phyloP scores from a whole-genome alignment of 768 basidiomycete genomes.

The Hortiboletus flavorubellus region DNA sequence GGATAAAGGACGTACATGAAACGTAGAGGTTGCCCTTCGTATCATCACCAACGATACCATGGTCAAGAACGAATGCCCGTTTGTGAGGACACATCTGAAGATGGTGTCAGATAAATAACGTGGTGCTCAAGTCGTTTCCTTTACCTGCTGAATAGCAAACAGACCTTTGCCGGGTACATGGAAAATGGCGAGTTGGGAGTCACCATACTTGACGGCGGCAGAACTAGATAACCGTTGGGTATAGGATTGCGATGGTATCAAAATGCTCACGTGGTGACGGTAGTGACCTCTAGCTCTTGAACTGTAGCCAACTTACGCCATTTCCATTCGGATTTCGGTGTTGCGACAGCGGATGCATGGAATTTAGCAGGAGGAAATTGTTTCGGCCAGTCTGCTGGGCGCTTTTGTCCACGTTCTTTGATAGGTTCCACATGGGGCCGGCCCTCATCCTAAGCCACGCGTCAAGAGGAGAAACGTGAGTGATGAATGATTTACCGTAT shows the following conservation, averaged over 20 bases:
- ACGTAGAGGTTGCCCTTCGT: conserved; percentile 48
- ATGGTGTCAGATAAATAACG: background rate
- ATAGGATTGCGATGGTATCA: background rate
- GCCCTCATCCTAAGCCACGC: background rate
- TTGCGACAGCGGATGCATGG: conserved; percentile 33
- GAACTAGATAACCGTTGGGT: conserved; percentile 25
- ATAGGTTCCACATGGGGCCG: conserved; percentile 41
- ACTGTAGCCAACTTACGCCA: conserved; percentile 51
- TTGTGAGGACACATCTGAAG: conserved; percentile 45
- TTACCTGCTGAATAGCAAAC: conserved; percentile 69
- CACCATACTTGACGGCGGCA: conserved; percentile 57
- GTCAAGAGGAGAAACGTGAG: background rate
- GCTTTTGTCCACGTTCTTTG: conserved; percentile 56
- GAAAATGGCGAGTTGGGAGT: conserved; percentile 67
- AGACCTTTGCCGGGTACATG: conserved; percentile 55
- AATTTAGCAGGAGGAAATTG: conserved; percentile 48
- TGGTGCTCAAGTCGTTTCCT: background rate
- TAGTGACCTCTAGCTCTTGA: conserved; percentile 46
- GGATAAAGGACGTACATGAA: conserved; percentile 37
- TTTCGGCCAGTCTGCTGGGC: conserved; percentile 71
- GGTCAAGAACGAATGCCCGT: conserved; percentile 66
- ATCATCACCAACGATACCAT: conserved; percentile 68
- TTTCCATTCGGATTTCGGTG: conserved; percentile 50
- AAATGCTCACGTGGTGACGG: conserved; percentile 44
- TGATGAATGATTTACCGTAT: conserved; percentile 39